phyloP scores from a whole-genome alignment of 441 rosid genomes.

The Rhodomyrtus psidioides region DNA sequence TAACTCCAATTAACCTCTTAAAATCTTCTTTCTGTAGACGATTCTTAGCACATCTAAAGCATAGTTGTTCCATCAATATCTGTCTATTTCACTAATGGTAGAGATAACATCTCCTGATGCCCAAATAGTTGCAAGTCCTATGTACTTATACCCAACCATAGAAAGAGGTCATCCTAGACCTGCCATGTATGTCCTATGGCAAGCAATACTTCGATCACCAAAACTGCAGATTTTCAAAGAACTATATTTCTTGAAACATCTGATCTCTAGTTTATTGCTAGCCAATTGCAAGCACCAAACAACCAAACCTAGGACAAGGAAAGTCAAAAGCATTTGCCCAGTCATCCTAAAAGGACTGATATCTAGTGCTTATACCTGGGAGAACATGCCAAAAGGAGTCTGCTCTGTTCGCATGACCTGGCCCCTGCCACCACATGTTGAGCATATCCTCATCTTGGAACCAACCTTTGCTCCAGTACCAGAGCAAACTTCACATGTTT shows the following conservation, averaged over 20 bases:
- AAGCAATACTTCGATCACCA: neutral
- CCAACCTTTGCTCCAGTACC: constrained; percentile 93
- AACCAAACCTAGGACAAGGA: neutral
- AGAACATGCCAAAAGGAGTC: constrained; percentile 95
- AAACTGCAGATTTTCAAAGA: neutral
- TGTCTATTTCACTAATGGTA: neutral
- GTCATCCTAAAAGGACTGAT: neutral
- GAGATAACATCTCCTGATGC: neutral
- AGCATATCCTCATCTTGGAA: constrained; percentile 84
- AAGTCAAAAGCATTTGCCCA: constrained; percentile 2
- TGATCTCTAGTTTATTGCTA: neutral
- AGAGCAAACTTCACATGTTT: constrained; percentile 77
- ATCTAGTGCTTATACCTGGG: constrained; percentile 48
- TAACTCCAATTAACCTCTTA: neutral
- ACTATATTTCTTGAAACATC: neutral
- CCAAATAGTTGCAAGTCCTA: neutral
- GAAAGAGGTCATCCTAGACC: neutral
- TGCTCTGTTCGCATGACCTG: constrained; percentile 98
- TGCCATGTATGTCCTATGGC: neutral
- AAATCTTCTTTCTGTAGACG: neutral
- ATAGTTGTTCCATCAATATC: neutral
- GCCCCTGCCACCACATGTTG: constrained; percentile 99
- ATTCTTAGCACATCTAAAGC: neutral
- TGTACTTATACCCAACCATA: neutral
- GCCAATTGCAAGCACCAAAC: neutral